These are phyloP conservation scores for Seiridium unicorne DNA, from an alignment of 2,329 filamentous ascomycete species.

Conservation along the genomic window DNA sequence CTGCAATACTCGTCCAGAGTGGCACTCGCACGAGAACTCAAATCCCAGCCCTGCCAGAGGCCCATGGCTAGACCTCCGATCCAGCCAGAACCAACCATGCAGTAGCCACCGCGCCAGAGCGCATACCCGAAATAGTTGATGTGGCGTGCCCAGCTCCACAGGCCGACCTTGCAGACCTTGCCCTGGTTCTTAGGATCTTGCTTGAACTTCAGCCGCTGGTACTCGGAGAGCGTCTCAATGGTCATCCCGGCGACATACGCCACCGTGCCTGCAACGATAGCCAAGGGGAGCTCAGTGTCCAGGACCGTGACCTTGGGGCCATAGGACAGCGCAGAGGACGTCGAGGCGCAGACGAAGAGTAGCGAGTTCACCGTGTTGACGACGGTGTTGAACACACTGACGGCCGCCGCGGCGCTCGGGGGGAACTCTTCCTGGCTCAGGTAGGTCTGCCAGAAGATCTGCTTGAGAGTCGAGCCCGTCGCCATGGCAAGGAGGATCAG, in stretches of 20 bases:
- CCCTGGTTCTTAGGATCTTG: conserved; percentile 32
- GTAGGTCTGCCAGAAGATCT: conserved; percentile 50
- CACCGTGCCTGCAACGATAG: conserved; percentile 39
- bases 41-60: conserved; percentile 26
- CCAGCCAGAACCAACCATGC: conserved; percentile 34
- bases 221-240: conserved; percentile 54
- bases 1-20: conserved; percentile 36
- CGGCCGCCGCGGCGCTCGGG: conserved; percentile 34
- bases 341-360: conserved; percentile 47
- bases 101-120: conserved; percentile 28
- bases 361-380: conserved; percentile 56
- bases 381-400: conserved; percentile 52
- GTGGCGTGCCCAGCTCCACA: conserved; percentile 38
- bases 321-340: conserved; percentile 35
- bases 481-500: conserved; percentile 54
- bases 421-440: conserved; percentile 51
- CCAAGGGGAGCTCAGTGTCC: conserved; percentile 17
- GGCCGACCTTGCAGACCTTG: conserved; percentile 33
- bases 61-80: conserved; percentile 28
- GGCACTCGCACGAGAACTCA: conserved; percentile 27
- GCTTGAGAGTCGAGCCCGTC: conserved; percentile 50
- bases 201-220: conserved; percentile 49
- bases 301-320: conserved; percentile 15
- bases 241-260: conserved; percentile 51
- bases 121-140: conserved; percentile 38